Base-by-base conservation (phyloP, 208 protist genomes). In the Wallacemonas rigidus region DNA sequence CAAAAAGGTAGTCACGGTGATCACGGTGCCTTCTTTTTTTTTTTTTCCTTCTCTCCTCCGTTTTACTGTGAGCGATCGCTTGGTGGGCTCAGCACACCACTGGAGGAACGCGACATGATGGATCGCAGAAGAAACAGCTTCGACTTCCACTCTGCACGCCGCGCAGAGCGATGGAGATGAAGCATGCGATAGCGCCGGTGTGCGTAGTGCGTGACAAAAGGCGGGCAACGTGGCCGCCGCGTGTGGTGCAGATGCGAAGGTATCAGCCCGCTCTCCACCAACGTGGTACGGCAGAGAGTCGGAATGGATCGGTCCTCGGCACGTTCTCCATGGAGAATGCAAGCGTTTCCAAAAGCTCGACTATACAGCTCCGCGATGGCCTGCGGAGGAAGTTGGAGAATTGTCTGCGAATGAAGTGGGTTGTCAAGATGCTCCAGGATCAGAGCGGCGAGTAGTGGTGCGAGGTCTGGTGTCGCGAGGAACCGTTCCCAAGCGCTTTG, bases 131-230 rank as follows among this genome's bases (percentile, higher is more conserved):
- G 36, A 45, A 70, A 17, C 5, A 50, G 15, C 40, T 56, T 35
- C 14, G 65, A 54, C 51, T 70, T 4, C 43, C 53, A 47, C 36
- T 56, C 47, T 45, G 65, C 47, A 14, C 51, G 51, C 11, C 65
- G 53, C 57, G 65, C 65, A 14, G 53, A 9, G 4, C 65, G 65
- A 17, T 48, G 26, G 4, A 70, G 47, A 3, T 60, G 53, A 6
- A 44, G 36, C 41, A 17, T 58, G 47, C 12, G 5, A 15, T 56
- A 40, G 4, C 51, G 26, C 9, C 47, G 53, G 4, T 6, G 11
- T 3, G 60, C 60, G 40, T 51, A 50, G 6, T 35, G 43, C 4
- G 60, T 11, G 4, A 65, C 14, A 36, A 65, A 50, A 7, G 35
- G 11, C 9, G 57, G 57, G 17, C 6, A 43, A n/a, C 39, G 57